A percentile compares a stretch with the other conserved stretches of the same genome.
Conservation (phyloP, 805 yeast genomes). For the Ogataea pini region DNA sequence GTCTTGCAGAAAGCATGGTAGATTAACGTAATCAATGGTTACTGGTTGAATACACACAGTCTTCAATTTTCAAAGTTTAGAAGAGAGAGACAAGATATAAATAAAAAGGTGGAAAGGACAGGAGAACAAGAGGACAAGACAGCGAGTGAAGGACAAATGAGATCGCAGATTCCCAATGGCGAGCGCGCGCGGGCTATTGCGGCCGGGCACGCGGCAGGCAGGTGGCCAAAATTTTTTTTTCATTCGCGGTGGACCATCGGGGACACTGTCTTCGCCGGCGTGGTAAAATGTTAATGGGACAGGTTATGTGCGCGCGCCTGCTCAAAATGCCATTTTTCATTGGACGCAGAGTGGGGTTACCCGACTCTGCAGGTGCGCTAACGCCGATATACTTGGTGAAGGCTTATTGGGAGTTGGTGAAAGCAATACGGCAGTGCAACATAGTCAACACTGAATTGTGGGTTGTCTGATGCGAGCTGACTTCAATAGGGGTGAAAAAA, state of each 20-base stretch:
- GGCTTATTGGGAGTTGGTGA: conserved; percentile 5
- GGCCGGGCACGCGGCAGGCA: background rate
- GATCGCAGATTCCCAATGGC: conserved; percentile 5
- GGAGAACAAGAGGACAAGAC: conserved; percentile 8
- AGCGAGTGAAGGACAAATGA: conserved; percentile 8
- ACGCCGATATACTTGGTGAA: conserved; percentile 7
- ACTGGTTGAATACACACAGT: conserved; percentile 16
- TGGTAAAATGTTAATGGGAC: background rate
- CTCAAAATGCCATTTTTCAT: conserved; percentile 13
- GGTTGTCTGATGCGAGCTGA: background rate
- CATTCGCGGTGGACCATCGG: background rate
- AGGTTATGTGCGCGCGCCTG: conserved; percentile 10
- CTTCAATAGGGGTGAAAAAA: background rate
- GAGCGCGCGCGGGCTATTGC: conserved; percentile 2
- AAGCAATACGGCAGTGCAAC: conserved; percentile 1
- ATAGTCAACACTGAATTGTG: background rate
- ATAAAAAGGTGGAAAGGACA: conserved; percentile 14
- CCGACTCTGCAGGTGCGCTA: conserved; percentile 5
- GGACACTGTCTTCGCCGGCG: background rate
- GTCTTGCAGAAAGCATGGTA: conserved; percentile 79
- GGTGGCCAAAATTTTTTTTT: conserved; percentile 5
- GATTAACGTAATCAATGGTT: conserved; percentile 11
- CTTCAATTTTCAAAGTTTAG: conserved; percentile 1
- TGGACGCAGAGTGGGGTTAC: conserved; percentile 7
- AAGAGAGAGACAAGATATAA: conserved; percentile 17